phyloP scores from a whole-genome alignment of 768 basidiomycete species.

The button mushroom (Agaricus bisporus) region DNA sequence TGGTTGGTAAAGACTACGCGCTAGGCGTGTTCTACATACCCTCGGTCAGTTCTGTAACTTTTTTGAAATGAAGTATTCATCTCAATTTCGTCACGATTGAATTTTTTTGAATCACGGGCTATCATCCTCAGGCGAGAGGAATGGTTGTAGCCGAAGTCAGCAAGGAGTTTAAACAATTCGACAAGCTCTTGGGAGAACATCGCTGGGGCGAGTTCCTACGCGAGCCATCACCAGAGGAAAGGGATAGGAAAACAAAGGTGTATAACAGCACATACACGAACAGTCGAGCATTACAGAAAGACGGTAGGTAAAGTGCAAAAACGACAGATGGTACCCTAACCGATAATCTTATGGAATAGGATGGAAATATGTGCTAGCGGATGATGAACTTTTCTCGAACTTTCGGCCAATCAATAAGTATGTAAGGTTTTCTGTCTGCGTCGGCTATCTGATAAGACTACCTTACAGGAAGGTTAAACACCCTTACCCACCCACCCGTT shows the following conservation, averaged over 20 bases:
- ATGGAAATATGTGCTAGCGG: constrained; percentile 43
- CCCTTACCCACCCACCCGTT: constrained; percentile 12
- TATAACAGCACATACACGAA: constrained; percentile 37
- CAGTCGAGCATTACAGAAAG: constrained; percentile 41
- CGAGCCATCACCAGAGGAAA: constrained; percentile 32
- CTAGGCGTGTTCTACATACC: constrained; percentile 44
- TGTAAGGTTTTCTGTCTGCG: constrained; percentile 18
- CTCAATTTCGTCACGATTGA: not conserved
- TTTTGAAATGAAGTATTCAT: not conserved
- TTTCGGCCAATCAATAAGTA: constrained; percentile 24
- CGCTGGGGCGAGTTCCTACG: constrained; percentile 40
- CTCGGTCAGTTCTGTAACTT: constrained; percentile 25
- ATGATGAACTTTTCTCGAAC: constrained; percentile 35
- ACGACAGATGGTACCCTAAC: not conserved
- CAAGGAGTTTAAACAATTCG: constrained; percentile 26
- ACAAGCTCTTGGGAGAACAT: constrained; percentile 43
- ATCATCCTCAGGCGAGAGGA: constrained; percentile 28
- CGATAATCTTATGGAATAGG: constrained; percentile 22
- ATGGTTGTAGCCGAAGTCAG: constrained; percentile 47
- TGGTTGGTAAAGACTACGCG: constrained; percentile 30
- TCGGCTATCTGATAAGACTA: not conserved
- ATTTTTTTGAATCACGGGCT: too few relatives aligned
- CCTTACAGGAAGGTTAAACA: constrained; percentile 9
- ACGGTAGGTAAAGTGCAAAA: constrained; percentile 27
- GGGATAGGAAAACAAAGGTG: constrained; percentile 28